Conservation (phyloP, 1,139 yeast species). For the Zygotorulaspora mrakii region DNA sequence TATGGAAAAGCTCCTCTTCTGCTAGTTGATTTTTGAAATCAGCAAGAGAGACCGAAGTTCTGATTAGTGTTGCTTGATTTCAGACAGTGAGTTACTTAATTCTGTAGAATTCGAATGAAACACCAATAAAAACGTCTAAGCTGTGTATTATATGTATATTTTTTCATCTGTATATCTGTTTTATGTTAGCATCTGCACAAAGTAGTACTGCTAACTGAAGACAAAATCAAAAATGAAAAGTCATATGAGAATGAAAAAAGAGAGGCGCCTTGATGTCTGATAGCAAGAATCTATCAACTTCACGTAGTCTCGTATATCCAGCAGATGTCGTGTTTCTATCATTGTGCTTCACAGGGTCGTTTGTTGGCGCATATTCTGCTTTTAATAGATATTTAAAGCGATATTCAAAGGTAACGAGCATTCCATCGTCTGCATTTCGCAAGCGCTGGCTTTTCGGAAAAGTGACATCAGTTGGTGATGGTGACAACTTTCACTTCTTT, state of each 20-base stretch:
- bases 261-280: constrained; percentile 9
- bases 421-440: constrained; percentile 42
- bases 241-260: background rate
- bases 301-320: constrained; percentile 6
- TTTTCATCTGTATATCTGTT: too few species aligned
- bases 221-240: background rate
- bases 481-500: constrained; percentile 86
- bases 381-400: constrained; percentile 41
- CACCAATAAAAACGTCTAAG: too few species aligned
- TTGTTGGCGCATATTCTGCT: constrained; percentile 38
- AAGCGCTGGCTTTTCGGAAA: constrained; percentile 60
- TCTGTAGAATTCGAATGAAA: too few species aligned
- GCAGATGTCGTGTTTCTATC: constrained; percentile 31
- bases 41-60: too few species aligned
- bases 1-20: constrained; percentile 43
- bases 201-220: too few species aligned
- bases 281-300: constrained; percentile 7
- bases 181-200: too few species aligned
- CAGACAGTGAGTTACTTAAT: too few species aligned
- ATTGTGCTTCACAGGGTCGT: constrained; percentile 33
- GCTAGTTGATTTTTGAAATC: background rate
- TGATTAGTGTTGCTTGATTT: too few species aligned
- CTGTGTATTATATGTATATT: too few species aligned
- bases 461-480: constrained; percentile 94
- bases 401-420: constrained; percentile 40